Conservation (phyloP, 305 asterid genomes). For the Rubia balearica region DNA sequence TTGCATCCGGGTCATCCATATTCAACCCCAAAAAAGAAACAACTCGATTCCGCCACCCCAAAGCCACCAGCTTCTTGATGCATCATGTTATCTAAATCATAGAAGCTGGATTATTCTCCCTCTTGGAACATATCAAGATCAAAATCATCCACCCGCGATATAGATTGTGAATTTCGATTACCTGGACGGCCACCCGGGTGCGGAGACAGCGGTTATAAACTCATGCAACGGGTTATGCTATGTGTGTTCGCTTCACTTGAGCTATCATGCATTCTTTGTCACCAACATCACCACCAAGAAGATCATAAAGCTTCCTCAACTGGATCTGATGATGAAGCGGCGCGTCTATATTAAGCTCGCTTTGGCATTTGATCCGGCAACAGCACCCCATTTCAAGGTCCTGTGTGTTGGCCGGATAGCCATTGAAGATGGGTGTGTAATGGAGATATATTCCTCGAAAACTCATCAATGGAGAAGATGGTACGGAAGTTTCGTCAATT, state of each 20-base stretch:
- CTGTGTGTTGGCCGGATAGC: neutral
- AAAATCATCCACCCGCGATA: neutral
- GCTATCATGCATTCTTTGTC: neutral
- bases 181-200: neutral
- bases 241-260: neutral
- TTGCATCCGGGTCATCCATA: no score
- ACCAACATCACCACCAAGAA: slow-evolving; percentile 8
- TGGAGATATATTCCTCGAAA: slow-evolving; percentile 13
- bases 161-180: slow-evolving; percentile 2
- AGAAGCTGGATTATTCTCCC: neutral
- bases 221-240: slow-evolving; percentile 6
- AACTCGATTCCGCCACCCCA: neutral
- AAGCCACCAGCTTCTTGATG: neutral
- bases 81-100: neutral
- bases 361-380: slow-evolving; percentile 16
- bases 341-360: neutral
- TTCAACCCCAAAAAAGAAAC: no score
- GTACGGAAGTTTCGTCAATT: slow-evolving; percentile 8
- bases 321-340: neutral
- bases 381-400: slow-evolving; percentile 14
- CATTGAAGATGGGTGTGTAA: neutral
- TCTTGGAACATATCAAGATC: neutral
- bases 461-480: slow-evolving; percentile 4
- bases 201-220: neutral
- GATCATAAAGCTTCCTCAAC: slow-evolving; percentile 5